Evolutionary conservation across 2,329 filamentous ascomycete species (phyloP).

Genomic region (Ambrosiella xylebori): DNA sequence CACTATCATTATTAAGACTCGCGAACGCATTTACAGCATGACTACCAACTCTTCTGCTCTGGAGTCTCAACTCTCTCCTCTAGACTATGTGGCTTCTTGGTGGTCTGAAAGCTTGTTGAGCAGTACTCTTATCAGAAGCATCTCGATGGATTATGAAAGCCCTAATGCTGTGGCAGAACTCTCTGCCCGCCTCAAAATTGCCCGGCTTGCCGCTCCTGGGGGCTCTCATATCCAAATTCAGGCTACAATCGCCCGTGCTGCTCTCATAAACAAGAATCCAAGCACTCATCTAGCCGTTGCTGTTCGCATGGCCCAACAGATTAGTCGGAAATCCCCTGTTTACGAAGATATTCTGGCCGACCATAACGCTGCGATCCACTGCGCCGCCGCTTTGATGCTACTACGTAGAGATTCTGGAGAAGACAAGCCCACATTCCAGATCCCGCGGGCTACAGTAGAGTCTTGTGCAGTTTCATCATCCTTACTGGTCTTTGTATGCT

Average conservation of each 20-base stretch:
- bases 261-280: slow-evolving; percentile 36
- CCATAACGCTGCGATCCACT: slow-evolving; percentile 38
- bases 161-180: slow-evolving; percentile 24
- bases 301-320: slow-evolving; percentile 26
- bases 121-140: slow-evolving; percentile 44
- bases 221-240: slow-evolving; percentile 54
- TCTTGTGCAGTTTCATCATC: slow-evolving; percentile 26
- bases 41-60: slow-evolving; percentile 64
- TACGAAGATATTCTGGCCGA: background rate
- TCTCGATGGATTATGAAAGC: slow-evolving; percentile 33
- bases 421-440: slow-evolving; percentile 17
- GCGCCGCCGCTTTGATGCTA: slow-evolving; percentile 43
- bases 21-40: background rate
- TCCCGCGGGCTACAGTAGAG: slow-evolving; percentile 16
- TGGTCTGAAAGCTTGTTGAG: slow-evolving; percentile 63
- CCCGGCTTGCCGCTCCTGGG: slow-evolving; percentile 57
- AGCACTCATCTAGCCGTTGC: slow-evolving; percentile 35
- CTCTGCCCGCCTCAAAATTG: slow-evolving; percentile 41
- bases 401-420: slow-evolving; percentile 28
- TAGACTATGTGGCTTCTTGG: slow-evolving; percentile 86
- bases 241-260: slow-evolving; percentile 40
- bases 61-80: slow-evolving; percentile 68
- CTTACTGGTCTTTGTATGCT: slow-evolving; percentile 41
- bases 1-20: slow-evolving; percentile 60
- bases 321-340: slow-evolving; percentile 23